Evolutionary conservation across 176 grass and related monocot species (phyloP).

Genomic region (Bolboschoenus planiculmis): DNA sequence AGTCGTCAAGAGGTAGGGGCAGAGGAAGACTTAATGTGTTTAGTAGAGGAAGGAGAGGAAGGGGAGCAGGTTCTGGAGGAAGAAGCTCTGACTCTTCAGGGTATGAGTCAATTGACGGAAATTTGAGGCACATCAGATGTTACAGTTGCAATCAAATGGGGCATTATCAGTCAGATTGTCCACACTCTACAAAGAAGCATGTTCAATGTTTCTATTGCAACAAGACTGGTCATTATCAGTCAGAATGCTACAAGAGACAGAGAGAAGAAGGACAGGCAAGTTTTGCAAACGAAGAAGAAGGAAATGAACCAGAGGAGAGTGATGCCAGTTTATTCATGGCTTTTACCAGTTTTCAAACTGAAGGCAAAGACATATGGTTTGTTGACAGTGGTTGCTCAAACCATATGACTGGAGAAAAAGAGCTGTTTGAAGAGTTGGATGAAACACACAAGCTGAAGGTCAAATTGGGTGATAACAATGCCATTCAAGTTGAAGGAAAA

Average conservation of each 20-base stretch:
- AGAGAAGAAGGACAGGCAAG: too few relatives aligned
- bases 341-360: neutral
- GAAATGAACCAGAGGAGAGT: neutral
- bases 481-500: neutral
- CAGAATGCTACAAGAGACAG: neutral
- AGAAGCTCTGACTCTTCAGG: neutral
- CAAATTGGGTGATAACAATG: neutral
- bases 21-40: too few relatives aligned
- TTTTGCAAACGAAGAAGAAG: neutral
- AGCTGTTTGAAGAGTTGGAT: neutral
- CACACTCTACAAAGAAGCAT: neutral
- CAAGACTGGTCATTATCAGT: neutral
- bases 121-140: neutral
- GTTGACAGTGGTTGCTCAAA: neutral
- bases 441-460: neutral
- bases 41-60: too few relatives aligned
- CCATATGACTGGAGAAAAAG: neutral
- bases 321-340: neutral
- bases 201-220: neutral
- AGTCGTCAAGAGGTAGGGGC: too few relatives aligned
- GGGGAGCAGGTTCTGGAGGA: too few relatives aligned
- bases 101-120: neutral
- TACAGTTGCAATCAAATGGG: neutral
- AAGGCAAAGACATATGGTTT: neutral
- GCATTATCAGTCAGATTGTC: neutral